These are phyloP conservation scores for Penicillium crustosum DNA, from an alignment of 2,329 filamentous ascomycete genomes.

Conservation along the genomic window DNA sequence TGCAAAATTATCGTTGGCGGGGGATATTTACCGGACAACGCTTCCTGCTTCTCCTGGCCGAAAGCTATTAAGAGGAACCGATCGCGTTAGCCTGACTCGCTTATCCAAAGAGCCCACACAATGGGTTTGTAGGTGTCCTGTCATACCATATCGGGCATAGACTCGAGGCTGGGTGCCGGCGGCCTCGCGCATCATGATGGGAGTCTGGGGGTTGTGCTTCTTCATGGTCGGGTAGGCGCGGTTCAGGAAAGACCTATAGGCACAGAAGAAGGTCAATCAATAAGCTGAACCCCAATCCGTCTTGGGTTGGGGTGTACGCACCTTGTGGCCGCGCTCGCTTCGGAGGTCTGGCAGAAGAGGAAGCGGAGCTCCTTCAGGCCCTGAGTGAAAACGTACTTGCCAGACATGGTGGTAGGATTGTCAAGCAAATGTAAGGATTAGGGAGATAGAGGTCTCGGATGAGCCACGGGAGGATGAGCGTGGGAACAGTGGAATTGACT, in stretches of 20 bases:
- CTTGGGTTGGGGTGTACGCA: constrained; percentile 48
- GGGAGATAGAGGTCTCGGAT: constrained; percentile 2
- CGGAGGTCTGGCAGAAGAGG: constrained; percentile 91
- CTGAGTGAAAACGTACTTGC: constrained; percentile 88
- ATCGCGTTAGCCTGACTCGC: constrained; percentile 18
- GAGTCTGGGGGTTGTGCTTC: constrained; percentile 92
- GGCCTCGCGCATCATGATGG: constrained; percentile 94
- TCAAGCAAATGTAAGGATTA: constrained; percentile 3
- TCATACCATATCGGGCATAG: constrained; percentile 86
- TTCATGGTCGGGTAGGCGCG: constrained; percentile 98
- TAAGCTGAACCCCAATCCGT: background rate
- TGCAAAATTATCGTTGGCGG: background rate
- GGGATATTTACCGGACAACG: constrained; percentile 55
- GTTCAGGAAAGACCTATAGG: constrained; percentile 78
- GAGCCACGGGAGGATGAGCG: constrained; percentile 11
- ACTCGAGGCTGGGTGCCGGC: constrained; percentile 79
- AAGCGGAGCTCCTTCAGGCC: constrained; percentile 94
- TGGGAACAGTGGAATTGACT: constrained; percentile 4
- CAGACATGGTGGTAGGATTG: constrained; percentile 64
- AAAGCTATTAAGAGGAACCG: constrained; percentile 50
- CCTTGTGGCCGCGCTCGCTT: constrained; percentile 87
- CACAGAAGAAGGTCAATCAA: background rate
- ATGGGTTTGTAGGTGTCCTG: background rate
- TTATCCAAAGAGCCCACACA: background rate
- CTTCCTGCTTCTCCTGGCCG: constrained; percentile 66